A percentile compares a stretch with the other conserved stretches of the same genome.
These are phyloP conservation scores for Pichia terricola DNA, from an alignment of 1,139 yeast species.

Conservation along the genomic window DNA sequence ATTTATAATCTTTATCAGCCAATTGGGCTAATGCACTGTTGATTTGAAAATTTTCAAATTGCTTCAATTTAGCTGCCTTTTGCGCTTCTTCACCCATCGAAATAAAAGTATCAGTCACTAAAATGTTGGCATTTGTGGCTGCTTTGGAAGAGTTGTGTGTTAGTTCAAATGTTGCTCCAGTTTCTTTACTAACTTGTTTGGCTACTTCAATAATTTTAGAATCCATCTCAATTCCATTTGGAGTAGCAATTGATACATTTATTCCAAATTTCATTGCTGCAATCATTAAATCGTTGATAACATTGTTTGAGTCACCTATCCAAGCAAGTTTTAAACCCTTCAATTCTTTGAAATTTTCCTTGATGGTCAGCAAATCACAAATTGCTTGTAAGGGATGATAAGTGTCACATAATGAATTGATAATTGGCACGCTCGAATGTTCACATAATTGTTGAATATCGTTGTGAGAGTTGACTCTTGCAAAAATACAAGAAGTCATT, in stretches of 20 bases:
- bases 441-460: constrained; percentile 72
- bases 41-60: constrained; percentile 81
- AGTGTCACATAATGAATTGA: constrained; percentile 85
- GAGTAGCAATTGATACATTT: constrained; percentile 75
- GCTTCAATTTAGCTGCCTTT: constrained; percentile 58
- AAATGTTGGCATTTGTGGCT: constrained; percentile 59
- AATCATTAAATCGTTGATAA: constrained; percentile 85
- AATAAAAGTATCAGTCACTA: constrained; percentile 96
- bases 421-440: constrained; percentile 79
- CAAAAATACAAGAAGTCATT: constrained; percentile 91
- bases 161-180: constrained; percentile 48
- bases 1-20: constrained; percentile 55
- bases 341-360: constrained; percentile 56
- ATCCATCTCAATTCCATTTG: constrained; percentile 60
- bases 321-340: constrained; percentile 75
- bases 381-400: constrained; percentile 95
- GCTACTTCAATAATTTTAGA: constrained; percentile 49
- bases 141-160: constrained; percentile 69
- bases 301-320: constrained; percentile 97
- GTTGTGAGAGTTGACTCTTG: constrained; percentile 81
- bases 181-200: constrained; percentile 37
- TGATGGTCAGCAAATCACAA: constrained; percentile 78
- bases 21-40: constrained; percentile 54
- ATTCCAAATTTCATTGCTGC: constrained; percentile 85
- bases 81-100: constrained; percentile 96